Evolutionary conservation across 768 basidiomycete species (phyloP).

Genomic region (Leccinum subgranulosum): DNA sequence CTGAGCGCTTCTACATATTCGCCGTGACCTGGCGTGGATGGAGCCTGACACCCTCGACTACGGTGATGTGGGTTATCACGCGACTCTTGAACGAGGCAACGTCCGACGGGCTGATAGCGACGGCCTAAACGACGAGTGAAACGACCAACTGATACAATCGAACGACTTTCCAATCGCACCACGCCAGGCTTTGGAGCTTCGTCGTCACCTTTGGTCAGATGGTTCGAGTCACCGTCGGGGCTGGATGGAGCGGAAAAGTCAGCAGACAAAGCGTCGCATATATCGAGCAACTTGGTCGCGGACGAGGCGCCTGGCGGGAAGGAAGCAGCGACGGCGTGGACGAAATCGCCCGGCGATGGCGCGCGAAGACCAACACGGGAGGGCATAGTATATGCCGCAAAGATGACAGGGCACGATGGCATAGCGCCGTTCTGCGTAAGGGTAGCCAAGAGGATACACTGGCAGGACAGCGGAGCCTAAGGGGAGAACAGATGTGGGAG

Average conservation of each 20-base stretch:
- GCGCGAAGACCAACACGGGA: background rate
- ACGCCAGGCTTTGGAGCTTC: background rate
- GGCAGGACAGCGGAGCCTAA: background rate
- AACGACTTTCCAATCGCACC: background rate
- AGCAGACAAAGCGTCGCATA: background rate
- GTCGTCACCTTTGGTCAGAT: background rate
- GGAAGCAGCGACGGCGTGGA: background rate
- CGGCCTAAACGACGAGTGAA: background rate
- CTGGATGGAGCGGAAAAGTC: background rate
- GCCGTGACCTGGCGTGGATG: background rate
- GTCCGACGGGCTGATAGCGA: background rate
- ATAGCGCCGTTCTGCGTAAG: background rate
- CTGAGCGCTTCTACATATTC: conserved; percentile 1
- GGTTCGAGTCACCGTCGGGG: background rate
- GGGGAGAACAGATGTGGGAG: background rate
- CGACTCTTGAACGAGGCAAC: background rate
- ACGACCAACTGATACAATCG: background rate
- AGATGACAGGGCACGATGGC: background rate
- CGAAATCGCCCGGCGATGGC: background rate
- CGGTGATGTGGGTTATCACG: conserved; percentile 3
- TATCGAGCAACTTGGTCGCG: background rate
- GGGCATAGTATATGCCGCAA: background rate
- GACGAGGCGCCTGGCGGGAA: background rate
- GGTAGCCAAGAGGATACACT: background rate
- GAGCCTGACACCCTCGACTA: conserved; percentile 5